phyloP scores from a whole-genome alignment of 1,139 yeast genomes.

The Lodderomyces pseudojiufengensis region DNA sequence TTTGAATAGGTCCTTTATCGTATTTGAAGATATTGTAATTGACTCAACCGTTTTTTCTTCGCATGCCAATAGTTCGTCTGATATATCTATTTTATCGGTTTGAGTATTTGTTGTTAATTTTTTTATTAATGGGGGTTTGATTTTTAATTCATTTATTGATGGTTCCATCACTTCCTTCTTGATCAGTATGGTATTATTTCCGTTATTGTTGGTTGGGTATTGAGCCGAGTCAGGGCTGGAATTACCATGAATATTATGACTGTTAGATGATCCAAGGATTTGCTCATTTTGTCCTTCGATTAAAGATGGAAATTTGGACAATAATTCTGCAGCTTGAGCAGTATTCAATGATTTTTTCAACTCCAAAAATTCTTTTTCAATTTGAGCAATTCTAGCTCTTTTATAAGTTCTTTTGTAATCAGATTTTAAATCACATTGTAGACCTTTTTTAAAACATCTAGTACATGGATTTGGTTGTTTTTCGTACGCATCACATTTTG shows the following conservation, averaged over 20 bases:
- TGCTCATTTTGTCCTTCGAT: slow-evolving; percentile 2
- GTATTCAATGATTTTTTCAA: slow-evolving; percentile 57
- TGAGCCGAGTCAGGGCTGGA: neutral
- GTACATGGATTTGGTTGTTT: slow-evolving; percentile 78
- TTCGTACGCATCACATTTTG: slow-evolving; percentile 83
- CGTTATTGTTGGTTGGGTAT: neutral
- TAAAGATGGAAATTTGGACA: slow-evolving; percentile 31
- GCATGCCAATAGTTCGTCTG: slow-evolving; percentile 47
- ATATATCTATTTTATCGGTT: slow-evolving; percentile 16
- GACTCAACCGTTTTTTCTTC: slow-evolving; percentile 67
- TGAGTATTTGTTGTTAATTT: neutral
- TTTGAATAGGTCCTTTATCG: slow-evolving; percentile 59
- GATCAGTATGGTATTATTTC: neutral
- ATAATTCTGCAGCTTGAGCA: slow-evolving; percentile 46
- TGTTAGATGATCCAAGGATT: neutral
- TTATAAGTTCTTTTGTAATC: slow-evolving; percentile 88
- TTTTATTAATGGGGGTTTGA: neutral
- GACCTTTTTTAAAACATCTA: slow-evolving; percentile 67
- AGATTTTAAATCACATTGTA: slow-evolving; percentile 68
- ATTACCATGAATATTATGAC: neutral
- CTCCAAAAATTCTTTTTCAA: slow-evolving; percentile 74
- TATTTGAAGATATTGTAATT: slow-evolving; percentile 55
- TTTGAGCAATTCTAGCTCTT: slow-evolving; percentile 77
- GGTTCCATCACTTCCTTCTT: neutral
- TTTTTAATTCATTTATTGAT: too few species aligned